Evolutionary conservation across 257 asterid species (phyloP).

Genomic region (Cynanchum wilfordii): DNA sequence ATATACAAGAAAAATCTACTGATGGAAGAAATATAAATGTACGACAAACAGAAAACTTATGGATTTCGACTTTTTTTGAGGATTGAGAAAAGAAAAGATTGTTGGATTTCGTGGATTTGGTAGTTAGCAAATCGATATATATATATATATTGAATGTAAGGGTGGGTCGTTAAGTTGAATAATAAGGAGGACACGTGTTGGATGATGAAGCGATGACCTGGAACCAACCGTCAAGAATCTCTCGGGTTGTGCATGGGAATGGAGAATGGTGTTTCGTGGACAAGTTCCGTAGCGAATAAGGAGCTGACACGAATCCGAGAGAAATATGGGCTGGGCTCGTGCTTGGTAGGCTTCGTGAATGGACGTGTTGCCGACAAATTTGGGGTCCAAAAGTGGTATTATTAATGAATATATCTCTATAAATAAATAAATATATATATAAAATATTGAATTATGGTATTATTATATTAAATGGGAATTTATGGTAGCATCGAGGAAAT

Average conservation of each 20-base stretch:
- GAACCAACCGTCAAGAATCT: neutral
- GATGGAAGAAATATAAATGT: neutral
- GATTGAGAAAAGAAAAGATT: neutral
- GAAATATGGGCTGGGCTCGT: slow-evolving; percentile 22
- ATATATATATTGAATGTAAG: neutral
- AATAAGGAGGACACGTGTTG: slow-evolving; percentile 29
- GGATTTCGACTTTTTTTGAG: slow-evolving; percentile 3
- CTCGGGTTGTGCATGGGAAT: slow-evolving; percentile 13
- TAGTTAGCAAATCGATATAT: slow-evolving; percentile 11
- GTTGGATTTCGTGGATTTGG: slow-evolving; percentile 12
- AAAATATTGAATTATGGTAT: no score
- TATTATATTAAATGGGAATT: neutral
- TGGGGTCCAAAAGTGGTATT: slow-evolving; percentile 20
- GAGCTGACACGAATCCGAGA: slow-evolving; percentile 23
- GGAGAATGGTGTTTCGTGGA: slow-evolving; percentile 21
- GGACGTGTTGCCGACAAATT: slow-evolving; percentile 51
- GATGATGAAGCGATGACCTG: slow-evolving; percentile 13
- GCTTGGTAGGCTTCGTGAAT: slow-evolving; percentile 27
- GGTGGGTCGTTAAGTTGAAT: neutral
- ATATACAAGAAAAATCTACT: neutral
- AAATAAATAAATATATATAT: no score
- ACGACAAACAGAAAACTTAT: neutral
- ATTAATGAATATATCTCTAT: neutral
- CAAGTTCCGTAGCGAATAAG: slow-evolving; percentile 4
- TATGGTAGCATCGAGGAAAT: neutral